Evolutionary conservation across 805 yeast genomes (phyloP).

Genomic region (Suhomyces sp.): DNA sequence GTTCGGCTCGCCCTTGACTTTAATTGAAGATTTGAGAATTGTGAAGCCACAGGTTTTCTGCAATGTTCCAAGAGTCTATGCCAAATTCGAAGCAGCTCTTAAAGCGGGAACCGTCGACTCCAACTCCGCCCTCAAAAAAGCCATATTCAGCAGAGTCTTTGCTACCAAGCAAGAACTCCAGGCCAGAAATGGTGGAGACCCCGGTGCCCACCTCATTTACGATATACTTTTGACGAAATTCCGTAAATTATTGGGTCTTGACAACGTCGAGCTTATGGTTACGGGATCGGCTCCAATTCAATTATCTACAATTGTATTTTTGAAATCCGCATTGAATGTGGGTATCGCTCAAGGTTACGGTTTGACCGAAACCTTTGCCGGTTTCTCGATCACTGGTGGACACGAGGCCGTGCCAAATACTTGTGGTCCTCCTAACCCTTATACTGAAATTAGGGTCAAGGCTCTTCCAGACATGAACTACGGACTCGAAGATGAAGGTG

Average conservation of each 20-base stretch:
- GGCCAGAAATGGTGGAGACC: slow-evolving; percentile 13
- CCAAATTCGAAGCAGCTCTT: slow-evolving; percentile 24
- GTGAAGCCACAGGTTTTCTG: slow-evolving; percentile 22
- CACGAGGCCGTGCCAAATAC: slow-evolving; percentile 21
- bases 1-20: slow-evolving; percentile 21
- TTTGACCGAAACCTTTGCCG: slow-evolving; percentile 29
- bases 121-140: slow-evolving; percentile 14
- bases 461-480: slow-evolving; percentile 26
- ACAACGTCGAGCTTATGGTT: slow-evolving; percentile 21
- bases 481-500: slow-evolving; percentile 17
- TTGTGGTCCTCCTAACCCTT: slow-evolving; percentile 20
- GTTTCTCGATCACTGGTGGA: slow-evolving; percentile 14
- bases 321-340: slow-evolving; percentile 22
- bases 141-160: slow-evolving; percentile 16
- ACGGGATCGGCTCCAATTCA: slow-evolving; percentile 28
- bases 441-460: slow-evolving; percentile 19
- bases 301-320: slow-evolving; percentile 18
- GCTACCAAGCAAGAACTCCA: slow-evolving; percentile 17
- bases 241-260: slow-evolving; percentile 31
- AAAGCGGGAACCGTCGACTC: slow-evolving; percentile 22
- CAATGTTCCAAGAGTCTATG: slow-evolving; percentile 26
- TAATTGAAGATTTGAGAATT: slow-evolving; percentile 23
- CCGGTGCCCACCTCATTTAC: slow-evolving; percentile 16
- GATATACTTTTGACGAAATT: slow-evolving; percentile 28
- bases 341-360: slow-evolving; percentile 36